Evolutionary conservation across 768 basidiomycete genomes (phyloP).

Genomic region (Paxillus involutus): DNA sequence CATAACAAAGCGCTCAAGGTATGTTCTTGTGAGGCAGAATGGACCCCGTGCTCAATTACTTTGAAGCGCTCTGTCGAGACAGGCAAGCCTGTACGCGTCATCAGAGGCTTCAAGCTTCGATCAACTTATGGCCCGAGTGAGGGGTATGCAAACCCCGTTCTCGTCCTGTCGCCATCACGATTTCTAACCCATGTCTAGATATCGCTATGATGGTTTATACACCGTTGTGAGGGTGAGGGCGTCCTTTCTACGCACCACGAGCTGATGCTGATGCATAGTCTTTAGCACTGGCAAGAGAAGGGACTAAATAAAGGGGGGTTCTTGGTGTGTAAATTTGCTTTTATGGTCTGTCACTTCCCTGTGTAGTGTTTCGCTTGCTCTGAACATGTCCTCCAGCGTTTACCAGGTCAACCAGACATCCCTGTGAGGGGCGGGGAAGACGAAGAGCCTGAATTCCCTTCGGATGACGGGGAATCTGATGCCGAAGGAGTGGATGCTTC

Average conservation of each 20-base stretch:
- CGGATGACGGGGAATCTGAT: background rate
- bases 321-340: slow-evolving; percentile 83
- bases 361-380: background rate
- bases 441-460: slow-evolving; percentile 1
- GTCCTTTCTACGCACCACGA: background rate
- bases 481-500: background rate
- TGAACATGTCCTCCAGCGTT: slow-evolving; percentile 14
- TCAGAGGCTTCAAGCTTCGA: slow-evolving; percentile 68
- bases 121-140: slow-evolving; percentile 77
- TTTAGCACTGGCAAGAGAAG: slow-evolving; percentile 70
- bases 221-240: slow-evolving; percentile 62
- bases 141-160: slow-evolving; percentile 47
- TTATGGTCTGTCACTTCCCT: slow-evolving; percentile 53
- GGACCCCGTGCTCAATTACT: background rate
- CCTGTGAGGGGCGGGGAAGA: slow-evolving; percentile 20
- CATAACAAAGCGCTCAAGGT: slow-evolving; percentile 73
- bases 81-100: slow-evolving; percentile 80
- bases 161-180: background rate
- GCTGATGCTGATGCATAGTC: background rate
- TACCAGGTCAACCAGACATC: slow-evolving; percentile 23
- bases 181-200: slow-evolving; percentile 40
- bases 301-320: slow-evolving; percentile 70
- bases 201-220: slow-evolving; percentile 91
- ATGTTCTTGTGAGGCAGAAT: background rate
- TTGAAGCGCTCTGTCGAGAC: slow-evolving; percentile 73